Conservation (phyloP, 2,329 filamentous ascomycete genomes). For the Penicillium janthinellum region DNA sequence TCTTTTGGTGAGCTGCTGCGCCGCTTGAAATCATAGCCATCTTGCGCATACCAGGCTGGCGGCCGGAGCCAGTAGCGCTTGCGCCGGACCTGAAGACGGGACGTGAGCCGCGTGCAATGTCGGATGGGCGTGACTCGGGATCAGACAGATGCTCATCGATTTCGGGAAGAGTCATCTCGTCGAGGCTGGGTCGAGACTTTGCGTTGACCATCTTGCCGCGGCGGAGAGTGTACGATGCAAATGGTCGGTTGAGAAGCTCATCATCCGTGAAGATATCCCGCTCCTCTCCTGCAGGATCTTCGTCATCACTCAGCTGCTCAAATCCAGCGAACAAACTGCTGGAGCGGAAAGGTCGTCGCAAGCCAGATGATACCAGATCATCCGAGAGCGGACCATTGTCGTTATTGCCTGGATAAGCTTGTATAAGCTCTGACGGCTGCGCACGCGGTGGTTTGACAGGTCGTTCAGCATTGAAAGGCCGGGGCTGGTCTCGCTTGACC, state of each 20-base stretch:
- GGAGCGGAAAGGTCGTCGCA: slow-evolving; percentile 71
- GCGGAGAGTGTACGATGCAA: slow-evolving; percentile 46
- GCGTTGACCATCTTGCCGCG: slow-evolving; percentile 47
- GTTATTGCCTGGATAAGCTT: slow-evolving; percentile 77
- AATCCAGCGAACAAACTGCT: slow-evolving; percentile 89
- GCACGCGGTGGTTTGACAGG: slow-evolving; percentile 27
- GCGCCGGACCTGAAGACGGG: slow-evolving; percentile 40
- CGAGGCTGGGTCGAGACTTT: slow-evolving; percentile 33
- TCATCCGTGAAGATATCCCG: slow-evolving; percentile 47
- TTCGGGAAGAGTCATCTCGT: slow-evolving; percentile 38
- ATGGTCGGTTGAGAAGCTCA: slow-evolving; percentile 48
- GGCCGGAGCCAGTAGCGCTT: slow-evolving; percentile 41
- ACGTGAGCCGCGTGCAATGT: slow-evolving; percentile 20
- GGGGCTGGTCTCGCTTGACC: slow-evolving; percentile 29
- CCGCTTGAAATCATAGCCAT: slow-evolving; percentile 80
- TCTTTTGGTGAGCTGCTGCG: slow-evolving; percentile 68
- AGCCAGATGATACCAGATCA: slow-evolving; percentile 55
- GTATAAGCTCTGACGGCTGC: slow-evolving; percentile 50
- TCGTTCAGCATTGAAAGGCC: slow-evolving; percentile 39
- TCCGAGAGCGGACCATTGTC: slow-evolving; percentile 73
- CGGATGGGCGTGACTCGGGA: slow-evolving; percentile 31
- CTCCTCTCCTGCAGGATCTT: slow-evolving; percentile 26
- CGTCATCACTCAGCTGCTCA: slow-evolving; percentile 64
- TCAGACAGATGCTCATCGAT: slow-evolving; percentile 41
- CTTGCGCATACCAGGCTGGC: slow-evolving; percentile 69